phyloP scores from a whole-genome alignment of 2,329 filamentous ascomycete genomes.

The Phyllosticta capitalensis region DNA sequence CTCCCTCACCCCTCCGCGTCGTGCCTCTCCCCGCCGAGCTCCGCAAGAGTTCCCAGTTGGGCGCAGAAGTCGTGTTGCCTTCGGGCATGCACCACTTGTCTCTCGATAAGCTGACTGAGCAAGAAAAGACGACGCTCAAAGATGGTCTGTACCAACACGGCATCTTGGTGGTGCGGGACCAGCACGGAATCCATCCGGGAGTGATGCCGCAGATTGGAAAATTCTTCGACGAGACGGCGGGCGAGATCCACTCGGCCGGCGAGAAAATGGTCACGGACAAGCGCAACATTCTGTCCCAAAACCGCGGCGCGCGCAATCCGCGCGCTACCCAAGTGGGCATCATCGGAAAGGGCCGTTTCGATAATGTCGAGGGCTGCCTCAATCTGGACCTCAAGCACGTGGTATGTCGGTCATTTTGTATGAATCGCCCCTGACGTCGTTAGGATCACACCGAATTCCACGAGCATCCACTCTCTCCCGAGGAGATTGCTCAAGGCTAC shows the following conservation, averaged over 20 bases:
- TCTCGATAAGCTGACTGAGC: conserved; percentile 6
- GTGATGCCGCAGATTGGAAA: conserved; percentile 13
- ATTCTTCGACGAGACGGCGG: conserved; percentile 14
- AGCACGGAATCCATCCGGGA: conserved; percentile 13
- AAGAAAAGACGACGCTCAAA: conserved; percentile 13
- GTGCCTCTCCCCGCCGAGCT: conserved; percentile 5
- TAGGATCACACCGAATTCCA: conserved; percentile 22
- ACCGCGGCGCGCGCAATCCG: conserved; percentile 11
- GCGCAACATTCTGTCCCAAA: conserved; percentile 10
- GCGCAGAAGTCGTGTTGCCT: conserved; percentile 13
- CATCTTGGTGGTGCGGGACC: conserved; percentile 14
- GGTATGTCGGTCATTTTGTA: background rate
- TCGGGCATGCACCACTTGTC: conserved; percentile 7
- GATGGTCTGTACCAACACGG: conserved; percentile 14
- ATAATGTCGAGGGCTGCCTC: conserved; percentile 13
- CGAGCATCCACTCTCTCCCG: conserved; percentile 15
- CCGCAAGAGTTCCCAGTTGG: conserved; percentile 13
- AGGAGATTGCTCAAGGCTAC: conserved; percentile 14
- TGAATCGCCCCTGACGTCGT: background rate
- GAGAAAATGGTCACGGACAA: conserved; percentile 14
- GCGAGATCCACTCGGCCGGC: conserved; percentile 16
- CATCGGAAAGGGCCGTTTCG: conserved; percentile 14
- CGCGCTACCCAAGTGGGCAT: conserved; percentile 15
- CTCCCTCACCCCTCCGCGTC: conserved; percentile 8
- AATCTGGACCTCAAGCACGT: conserved; percentile 16